Evolutionary conservation across 1,284 basidiomycete species (phyloP).

Genomic region (Stygiomarasmius scandens): DNA sequence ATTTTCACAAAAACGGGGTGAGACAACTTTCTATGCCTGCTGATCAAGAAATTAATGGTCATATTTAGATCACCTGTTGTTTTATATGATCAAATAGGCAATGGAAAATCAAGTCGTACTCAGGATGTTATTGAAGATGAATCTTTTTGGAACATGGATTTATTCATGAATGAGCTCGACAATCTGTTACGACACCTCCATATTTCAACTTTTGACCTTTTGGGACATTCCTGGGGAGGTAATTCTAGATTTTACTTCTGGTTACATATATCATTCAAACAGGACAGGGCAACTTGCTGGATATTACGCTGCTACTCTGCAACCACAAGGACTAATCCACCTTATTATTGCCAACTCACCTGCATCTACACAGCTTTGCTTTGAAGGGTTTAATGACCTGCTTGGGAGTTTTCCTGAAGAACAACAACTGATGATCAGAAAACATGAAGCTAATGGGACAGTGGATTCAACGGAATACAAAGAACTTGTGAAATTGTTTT

Average conservation of each 20-base stretch:
- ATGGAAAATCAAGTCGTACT: conserved; percentile 23
- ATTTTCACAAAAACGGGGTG: conserved; percentile 5
- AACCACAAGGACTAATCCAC: conserved; percentile 36
- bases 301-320: conserved; percentile 31
- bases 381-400: conserved; percentile 29
- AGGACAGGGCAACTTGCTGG: conserved; percentile 34
- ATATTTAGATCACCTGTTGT: conserved; percentile 30
- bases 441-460: conserved; percentile 45
- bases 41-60: no score
- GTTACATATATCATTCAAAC: neutral
- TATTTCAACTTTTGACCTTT: conserved; percentile 27
- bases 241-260: neutral
- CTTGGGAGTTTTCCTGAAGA: conserved; percentile 36
- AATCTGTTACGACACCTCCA: conserved; percentile 32
- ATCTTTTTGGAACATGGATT: conserved; percentile 37
- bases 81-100: no score
- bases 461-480: conserved; percentile 44
- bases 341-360: conserved; percentile 38
- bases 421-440: conserved; percentile 38
- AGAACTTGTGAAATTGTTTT: conserved; percentile 40
- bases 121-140: conserved; percentile 37
- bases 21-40: neutral
- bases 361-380: conserved; percentile 38
- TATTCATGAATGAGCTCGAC: conserved; percentile 37
- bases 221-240: conserved; percentile 49